Evolutionary conservation across 768 basidiomycete species (phyloP), one percentile per base, ranked within the genome.

Genomic region (Tylopilus felleus): DNA sequence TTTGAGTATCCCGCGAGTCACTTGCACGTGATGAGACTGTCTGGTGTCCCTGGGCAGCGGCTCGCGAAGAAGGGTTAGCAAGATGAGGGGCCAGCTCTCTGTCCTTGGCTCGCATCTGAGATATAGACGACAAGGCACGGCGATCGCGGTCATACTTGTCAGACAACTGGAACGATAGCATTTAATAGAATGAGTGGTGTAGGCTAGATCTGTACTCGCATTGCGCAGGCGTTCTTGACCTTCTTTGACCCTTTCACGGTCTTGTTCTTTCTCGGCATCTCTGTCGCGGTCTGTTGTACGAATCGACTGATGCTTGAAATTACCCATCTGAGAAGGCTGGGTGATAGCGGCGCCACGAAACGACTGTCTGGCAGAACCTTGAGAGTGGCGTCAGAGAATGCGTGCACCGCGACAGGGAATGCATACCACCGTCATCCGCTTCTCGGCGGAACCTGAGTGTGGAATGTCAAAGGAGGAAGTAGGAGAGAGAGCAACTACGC

Each of bases 261-360:
- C 80, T 49, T 75, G 72, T 27, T 80, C 78, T 52, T 70, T 73
- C 53, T 79, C 85, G 8, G 68, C 65, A 22, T 82, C 70, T 50
- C 63, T 66, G 42, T 73, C 82, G 46, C 85, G 80, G 67, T 89
- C 88, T 40, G 74, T 77, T 16, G 81, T 75, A 49, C 89, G 87
- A 61, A 86, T 72, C 12, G 90, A 90, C 60, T 93, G 91, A 64
- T 93, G 91, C 66, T 90, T 89, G 71, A 93, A 93, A 66, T 91
- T 92, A 45, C 91, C 91, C 91, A 93, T 93, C 73, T 93, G 90
- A 33, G 91, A 90, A 25, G 90, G 88, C 62, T 93, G 90, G 23
- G 88, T 81, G 46, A 88, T 62, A 23, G 71, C 59, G 14, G 71
- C 76, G 13, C 88, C 79, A 28, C 88, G 82, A 65, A 90, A 92